Evolutionary conservation across 352 stramenopile genomes (phyloP).

Genomic region (Aphanomyces invadans): DNA sequence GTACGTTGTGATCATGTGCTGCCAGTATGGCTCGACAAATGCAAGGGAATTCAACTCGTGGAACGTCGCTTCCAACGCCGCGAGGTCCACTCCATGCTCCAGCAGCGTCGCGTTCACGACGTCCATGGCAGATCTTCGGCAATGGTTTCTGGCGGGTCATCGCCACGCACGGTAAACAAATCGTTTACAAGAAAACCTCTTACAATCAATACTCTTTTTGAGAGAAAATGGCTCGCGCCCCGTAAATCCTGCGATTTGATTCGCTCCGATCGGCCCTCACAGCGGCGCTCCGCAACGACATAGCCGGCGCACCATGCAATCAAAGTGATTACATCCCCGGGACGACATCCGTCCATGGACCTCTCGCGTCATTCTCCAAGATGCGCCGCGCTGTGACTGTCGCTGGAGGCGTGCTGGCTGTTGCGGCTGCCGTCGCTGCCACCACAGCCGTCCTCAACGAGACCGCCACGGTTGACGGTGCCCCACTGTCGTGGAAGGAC

Average conservation of each 20-base stretch:
- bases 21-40: constrained; percentile 22
- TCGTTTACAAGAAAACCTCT: constrained; percentile 17
- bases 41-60: constrained; percentile 22
- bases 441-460: background rate
- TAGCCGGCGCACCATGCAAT: constrained; percentile 1
- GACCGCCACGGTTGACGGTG: background rate
- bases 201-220: constrained; percentile 4
- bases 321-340: background rate
- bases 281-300: background rate
- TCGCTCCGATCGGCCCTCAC: background rate
- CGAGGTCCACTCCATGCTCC: constrained; percentile 14
- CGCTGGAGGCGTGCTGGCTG: background rate
- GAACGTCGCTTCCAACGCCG: constrained; percentile 16
- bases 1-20: constrained; percentile 24
- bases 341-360: background rate
- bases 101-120: constrained; percentile 23
- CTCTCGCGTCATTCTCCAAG: background rate
- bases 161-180: constrained; percentile 3
- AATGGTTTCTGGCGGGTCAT: background rate
- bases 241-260: background rate
- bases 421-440: constrained; percentile 1
- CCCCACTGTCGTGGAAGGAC: background rate
- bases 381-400: constrained; percentile 4
- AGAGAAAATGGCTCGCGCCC: background rate
- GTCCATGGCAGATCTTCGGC: constrained; percentile 8